These are phyloP conservation scores for Diphasiastrum complanatum DNA, from an alignment of 83 land plant species.

Conservation along the genomic window DNA sequence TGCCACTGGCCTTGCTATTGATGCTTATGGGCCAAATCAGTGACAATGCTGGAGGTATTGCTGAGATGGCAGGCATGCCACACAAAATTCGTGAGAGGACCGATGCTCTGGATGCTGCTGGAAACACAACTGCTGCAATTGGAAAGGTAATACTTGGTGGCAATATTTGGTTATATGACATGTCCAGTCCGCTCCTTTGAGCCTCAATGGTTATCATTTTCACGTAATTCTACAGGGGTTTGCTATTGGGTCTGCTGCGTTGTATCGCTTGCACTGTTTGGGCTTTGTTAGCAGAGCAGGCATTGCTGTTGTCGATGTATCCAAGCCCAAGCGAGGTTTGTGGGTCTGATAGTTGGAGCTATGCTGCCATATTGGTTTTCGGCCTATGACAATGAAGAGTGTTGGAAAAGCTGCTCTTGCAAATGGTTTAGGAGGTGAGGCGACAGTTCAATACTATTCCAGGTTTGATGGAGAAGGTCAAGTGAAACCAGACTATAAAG, in stretches of 20 bases:
- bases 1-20: conserved; percentile 71
- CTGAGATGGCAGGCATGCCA: conserved; percentile 84
- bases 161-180: not conserved
- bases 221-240: conserved; percentile 45
- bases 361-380: conserved; percentile 90
- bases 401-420: conserved; percentile 81
- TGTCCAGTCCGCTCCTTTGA: not conserved
- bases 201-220: not conserved
- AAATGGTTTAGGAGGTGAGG: conserved; percentile 86
- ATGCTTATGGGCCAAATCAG: conserved; percentile 88
- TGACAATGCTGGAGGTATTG: conserved; percentile 92
- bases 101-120: conserved; percentile 82
- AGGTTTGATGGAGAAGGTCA: conserved; percentile 70
- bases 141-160: conserved; percentile 44
- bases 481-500: conserved; percentile 70
- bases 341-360: conserved; percentile 73
- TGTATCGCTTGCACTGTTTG: conserved; percentile 74
- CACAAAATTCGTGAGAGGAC: conserved; percentile 68
- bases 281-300: conserved; percentile 80
- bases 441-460: conserved; percentile 69
- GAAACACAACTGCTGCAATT: conserved; percentile 86
- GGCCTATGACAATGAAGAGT: conserved; percentile 86
- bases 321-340: conserved; percentile 67
- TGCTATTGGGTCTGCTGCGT: conserved; percentile 89
- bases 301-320: conserved; percentile 60